These are phyloP conservation scores for Endoconidiophora laricicola DNA, from an alignment of 2,329 filamentous ascomycete genomes.

Conservation along the genomic window DNA sequence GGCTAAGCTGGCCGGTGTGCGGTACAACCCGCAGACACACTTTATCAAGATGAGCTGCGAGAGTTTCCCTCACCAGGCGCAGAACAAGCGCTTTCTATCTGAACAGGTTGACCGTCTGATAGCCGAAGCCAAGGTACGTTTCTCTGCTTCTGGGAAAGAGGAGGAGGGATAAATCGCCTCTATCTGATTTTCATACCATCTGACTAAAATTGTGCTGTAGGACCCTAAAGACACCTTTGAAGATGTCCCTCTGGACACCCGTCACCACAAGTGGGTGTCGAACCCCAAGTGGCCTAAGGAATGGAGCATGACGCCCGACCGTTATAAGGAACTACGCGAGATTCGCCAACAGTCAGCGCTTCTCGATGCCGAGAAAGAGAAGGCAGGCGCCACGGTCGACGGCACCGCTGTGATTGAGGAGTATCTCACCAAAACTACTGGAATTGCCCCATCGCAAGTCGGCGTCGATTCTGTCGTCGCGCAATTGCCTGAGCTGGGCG, in stretches of 20 bases:
- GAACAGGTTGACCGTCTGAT: conserved; percentile 62
- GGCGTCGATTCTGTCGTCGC: not conserved
- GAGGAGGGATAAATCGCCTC: not conserved
- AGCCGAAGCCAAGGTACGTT: conserved; percentile 48
- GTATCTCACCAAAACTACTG: conserved; percentile 6
- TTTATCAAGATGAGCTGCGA: conserved; percentile 83
- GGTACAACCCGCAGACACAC: conserved; percentile 74
- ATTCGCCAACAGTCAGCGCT: conserved; percentile 34
- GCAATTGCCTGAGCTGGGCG: conserved; percentile 7
- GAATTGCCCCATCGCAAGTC: conserved; percentile 10
- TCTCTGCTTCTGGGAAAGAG: conserved; percentile 7
- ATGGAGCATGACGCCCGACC: conserved; percentile 64
- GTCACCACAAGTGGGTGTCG: conserved; percentile 54
- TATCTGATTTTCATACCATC: not conserved
- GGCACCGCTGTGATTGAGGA: conserved; percentile 33
- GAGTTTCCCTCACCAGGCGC: conserved; percentile 70
- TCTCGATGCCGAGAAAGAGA: conserved; percentile 36
- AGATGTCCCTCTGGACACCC: conserved; percentile 76
- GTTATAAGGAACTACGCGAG: conserved; percentile 47
- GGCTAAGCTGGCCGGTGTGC: conserved; percentile 67
- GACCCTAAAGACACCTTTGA: conserved; percentile 67
- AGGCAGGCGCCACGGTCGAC: conserved; percentile 41
- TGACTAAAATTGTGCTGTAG: conserved; percentile 19
- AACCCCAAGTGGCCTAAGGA: conserved; percentile 59
- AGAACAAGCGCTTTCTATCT: conserved; percentile 91